These are phyloP conservation scores for Geum urbanum DNA, from an alignment of 306 rosid species.

Conservation along the genomic window DNA sequence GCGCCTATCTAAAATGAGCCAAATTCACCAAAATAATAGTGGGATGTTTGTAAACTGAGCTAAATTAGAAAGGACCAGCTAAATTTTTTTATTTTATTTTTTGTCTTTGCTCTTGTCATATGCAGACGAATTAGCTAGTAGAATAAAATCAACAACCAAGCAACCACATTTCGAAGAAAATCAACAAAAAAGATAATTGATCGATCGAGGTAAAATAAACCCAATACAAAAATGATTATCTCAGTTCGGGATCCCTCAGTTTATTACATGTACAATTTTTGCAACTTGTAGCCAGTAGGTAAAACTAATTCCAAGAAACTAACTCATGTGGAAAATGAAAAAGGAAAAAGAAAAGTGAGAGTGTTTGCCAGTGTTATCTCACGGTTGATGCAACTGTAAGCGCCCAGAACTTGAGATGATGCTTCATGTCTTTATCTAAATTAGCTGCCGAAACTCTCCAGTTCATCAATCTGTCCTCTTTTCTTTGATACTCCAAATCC, in stretches of 20 bases:
- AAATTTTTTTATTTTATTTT: too few relatives aligned
- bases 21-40: too few relatives aligned
- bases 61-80: too few relatives aligned
- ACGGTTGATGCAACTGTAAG: slow-evolving; percentile 68
- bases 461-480: slow-evolving; percentile 31
- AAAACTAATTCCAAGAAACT: neutral
- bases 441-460: slow-evolving; percentile 44
- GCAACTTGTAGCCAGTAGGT: neutral
- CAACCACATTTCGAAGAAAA: neutral
- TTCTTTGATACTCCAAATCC: slow-evolving; percentile 35
- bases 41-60: too few relatives aligned
- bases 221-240: neutral
- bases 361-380: slow-evolving; percentile 25
- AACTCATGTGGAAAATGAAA: neutral
- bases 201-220: neutral
- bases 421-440: slow-evolving; percentile 53
- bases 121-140: too few relatives aligned
- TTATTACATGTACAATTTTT: slow-evolving; percentile 8
- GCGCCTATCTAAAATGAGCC: too few relatives aligned
- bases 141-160: too few relatives aligned
- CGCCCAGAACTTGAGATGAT: slow-evolving; percentile 64
- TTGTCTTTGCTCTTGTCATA: too few relatives aligned
- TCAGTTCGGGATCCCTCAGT: neutral
- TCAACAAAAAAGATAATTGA: neutral
- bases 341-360: neutral